A percentile compares a stretch with the other conserved stretches of the same genome.
Conservation (phyloP, 768 basidiomycete genomes). For the Tylopilus plumbeoviolaceoides region DNA sequence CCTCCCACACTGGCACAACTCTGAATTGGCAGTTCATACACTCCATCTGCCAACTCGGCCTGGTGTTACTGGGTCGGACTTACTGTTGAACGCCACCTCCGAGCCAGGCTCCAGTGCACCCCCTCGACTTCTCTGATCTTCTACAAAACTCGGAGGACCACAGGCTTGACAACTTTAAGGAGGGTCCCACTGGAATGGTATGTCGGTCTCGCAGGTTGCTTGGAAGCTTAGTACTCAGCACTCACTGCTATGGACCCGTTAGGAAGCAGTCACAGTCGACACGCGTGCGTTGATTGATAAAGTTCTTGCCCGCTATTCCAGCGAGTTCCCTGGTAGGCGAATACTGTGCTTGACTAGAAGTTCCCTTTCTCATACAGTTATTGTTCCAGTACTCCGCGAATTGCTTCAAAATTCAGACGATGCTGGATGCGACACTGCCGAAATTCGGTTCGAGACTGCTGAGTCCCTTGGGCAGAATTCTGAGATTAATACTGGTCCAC, state of each 20-base stretch:
- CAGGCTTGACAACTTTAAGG: no score
- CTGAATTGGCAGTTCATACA: no score
- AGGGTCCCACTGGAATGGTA: neutral
- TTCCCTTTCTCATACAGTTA: neutral
- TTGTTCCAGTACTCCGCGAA: neutral
- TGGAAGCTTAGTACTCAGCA: neutral
- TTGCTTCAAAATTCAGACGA: constrained; percentile 3
- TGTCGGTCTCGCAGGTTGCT: neutral
- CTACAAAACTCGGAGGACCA: no score
- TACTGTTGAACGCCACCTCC: no score
- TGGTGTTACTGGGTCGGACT: no score
- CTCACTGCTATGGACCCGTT: neutral
- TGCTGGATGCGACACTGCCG: neutral
- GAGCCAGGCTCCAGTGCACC: no score
- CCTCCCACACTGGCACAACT: no score
- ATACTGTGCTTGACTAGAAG: neutral
- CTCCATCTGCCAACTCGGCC: no score
- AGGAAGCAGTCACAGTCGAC: neutral
- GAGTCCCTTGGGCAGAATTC: no score
- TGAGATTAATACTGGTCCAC: no score
- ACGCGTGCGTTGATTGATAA: neutral
- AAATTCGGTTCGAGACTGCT: neutral
- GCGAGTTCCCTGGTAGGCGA: neutral
- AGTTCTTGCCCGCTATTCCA: neutral
- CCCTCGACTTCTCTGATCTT: no score